Evolutionary conservation across 768 basidiomycete species (phyloP).

Genomic region (Mycena amicta): DNA sequence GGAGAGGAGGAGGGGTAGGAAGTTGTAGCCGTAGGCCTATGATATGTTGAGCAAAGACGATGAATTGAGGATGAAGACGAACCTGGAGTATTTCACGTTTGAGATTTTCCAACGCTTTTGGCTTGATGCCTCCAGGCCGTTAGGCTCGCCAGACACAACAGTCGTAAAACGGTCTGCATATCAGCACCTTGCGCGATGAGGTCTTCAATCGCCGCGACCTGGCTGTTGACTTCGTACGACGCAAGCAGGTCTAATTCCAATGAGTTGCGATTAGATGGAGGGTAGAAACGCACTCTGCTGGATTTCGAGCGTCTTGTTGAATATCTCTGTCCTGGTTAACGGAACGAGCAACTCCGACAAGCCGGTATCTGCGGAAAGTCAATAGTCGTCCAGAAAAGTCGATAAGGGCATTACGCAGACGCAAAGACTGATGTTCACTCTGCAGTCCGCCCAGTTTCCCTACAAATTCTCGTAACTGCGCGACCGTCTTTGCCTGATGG

Average conservation of each 20-base stretch:
- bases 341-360: constrained; percentile 91
- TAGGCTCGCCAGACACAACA: constrained; percentile 86
- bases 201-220: constrained; percentile 88
- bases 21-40: constrained; percentile 77
- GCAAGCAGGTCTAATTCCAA: constrained; percentile 79
- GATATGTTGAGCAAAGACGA: constrained; percentile 25
- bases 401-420: constrained; percentile 69
- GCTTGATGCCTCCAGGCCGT: constrained; percentile 85
- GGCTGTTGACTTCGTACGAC: constrained; percentile 80
- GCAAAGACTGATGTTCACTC: constrained; percentile 85
- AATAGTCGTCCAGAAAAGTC: constrained; percentile 2
- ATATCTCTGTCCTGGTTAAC: constrained; percentile 81
- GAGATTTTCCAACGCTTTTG: constrained; percentile 81
- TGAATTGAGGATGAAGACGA: constrained; percentile 21
- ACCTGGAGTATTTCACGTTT: constrained; percentile 91
- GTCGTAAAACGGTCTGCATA: constrained; percentile 73
- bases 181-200: constrained; percentile 87
- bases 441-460: constrained; percentile 92
- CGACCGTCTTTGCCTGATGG: constrained; percentile 86
- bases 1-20: constrained; percentile 68
- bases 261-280: constrained; percentile 4
- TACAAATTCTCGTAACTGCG: constrained; percentile 92
- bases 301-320: constrained; percentile 90
- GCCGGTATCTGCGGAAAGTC: constrained; percentile 71
- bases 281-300: constrained; percentile 77